Evolutionary conservation across 805 yeast genomes (phyloP), one percentile per base, ranked within the genome.

Genomic region (Candida oleophila): DNA sequence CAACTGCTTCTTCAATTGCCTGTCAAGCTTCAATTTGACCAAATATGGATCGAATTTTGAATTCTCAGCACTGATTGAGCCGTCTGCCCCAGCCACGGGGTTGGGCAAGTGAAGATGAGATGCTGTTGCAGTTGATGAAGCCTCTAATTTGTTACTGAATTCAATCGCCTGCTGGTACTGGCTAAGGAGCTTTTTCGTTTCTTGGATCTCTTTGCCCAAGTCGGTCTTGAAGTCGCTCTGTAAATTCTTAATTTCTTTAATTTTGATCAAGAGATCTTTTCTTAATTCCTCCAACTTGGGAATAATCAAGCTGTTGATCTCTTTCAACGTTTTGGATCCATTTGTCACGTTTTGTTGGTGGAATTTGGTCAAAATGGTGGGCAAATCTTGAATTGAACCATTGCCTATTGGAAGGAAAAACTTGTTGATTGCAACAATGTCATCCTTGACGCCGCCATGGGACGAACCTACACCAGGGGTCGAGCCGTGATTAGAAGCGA

Each of bases 141-240:
- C 53, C 19, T 68, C 74, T 28, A 69, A 52, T 34, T 73, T 71
- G 49, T 73, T 79, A n/a, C 88, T 75, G 2, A 76, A 72, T 46
- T 87, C 94, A 41, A 87, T 70, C 1, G 96, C 77, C 50, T 77
- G 82, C 38, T 69, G 62, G 62, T 80, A 89, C 38, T 66, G 72
- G 41, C 66, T 64, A 50, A 87, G 64, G 43, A 70, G 54, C 7
- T 46, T 43, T 49, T 63, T 66, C 0, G 77, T 70, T 49, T 69
- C 74, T 35, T 46, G 30, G 18, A 72, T 41, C 51, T 89, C 96
- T 57, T 80, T 81, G 34, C 73, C 71, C 53, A 90, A 83, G 44
- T 81, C 78, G 61, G 85, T 88, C 55, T 83, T 85, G 71, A 94
- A 92, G 66, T 92, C 97, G 37, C 89, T 82, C 54, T 86, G 85